Conservation (phyloP, 495 filamentous ascomycete genomes). For the Talaromyces borbonicus region DNA sequence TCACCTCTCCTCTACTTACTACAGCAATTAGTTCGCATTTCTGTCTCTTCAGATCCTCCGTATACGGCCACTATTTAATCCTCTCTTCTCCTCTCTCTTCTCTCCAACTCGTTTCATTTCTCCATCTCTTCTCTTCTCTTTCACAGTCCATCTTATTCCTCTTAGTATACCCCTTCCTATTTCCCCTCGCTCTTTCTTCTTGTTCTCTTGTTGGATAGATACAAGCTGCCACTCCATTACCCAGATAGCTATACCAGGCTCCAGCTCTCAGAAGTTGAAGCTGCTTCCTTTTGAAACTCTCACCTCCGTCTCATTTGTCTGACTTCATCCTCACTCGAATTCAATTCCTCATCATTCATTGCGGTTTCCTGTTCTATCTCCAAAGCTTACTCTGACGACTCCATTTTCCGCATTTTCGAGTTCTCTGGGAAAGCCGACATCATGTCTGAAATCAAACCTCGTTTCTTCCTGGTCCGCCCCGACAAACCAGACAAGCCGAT, state of each 20-base stretch:
- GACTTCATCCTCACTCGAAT: slow-evolving; percentile 8
- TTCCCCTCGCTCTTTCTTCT: neutral
- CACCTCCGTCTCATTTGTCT: neutral
- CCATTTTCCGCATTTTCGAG: slow-evolving; percentile 7
- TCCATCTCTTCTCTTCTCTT: slow-evolving; percentile 11
- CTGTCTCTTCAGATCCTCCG: neutral
- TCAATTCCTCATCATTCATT: slow-evolving; percentile 8
- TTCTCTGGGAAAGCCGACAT: slow-evolving; percentile 11
- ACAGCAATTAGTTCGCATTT: neutral
- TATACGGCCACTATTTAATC: neutral
- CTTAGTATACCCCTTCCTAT: neutral
- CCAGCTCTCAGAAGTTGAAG: neutral
- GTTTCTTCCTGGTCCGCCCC: slow-evolving; percentile 47
- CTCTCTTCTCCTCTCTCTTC: slow-evolving; percentile 1
- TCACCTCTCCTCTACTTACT: neutral
- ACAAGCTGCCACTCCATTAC: neutral
- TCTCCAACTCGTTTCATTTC: neutral
- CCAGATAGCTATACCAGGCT: neutral
- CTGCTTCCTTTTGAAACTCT: neutral
- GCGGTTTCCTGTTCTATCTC: slow-evolving; percentile 8
- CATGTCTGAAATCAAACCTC: slow-evolving; percentile 22
- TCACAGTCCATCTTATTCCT: slow-evolving; percentile 1
- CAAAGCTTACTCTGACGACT: slow-evolving; percentile 3
- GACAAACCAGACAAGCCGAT: slow-evolving; percentile 49
- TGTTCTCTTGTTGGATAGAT: too few species aligned